Percentiles rank a stretch among this genome's conserved stretches.
These are phyloP conservation scores for Cadophora gregata DNA, from an alignment of 2,329 filamentous ascomycete genomes.

Conservation along the genomic window DNA sequence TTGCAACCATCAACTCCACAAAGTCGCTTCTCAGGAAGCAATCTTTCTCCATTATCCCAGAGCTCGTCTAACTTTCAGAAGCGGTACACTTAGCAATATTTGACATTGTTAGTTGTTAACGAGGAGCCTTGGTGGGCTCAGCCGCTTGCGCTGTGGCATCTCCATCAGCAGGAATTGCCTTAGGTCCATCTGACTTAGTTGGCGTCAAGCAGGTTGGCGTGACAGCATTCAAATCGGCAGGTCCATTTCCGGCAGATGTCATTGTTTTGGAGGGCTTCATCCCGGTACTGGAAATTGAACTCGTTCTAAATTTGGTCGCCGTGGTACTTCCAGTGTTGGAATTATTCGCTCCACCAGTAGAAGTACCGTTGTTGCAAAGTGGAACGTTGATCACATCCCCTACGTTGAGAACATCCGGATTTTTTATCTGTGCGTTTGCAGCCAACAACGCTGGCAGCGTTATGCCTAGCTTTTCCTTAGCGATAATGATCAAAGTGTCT, in stretches of 20 bases:
- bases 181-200: not conserved
- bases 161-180: not conserved
- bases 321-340: not conserved
- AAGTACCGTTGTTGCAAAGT: not conserved
- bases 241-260: not conserved
- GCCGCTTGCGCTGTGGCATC: not conserved
- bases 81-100: not conserved
- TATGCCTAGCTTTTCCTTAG: slow-evolving; percentile 31
- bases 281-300: not conserved
- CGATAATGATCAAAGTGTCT: slow-evolving; percentile 31
- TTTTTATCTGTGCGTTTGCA: slow-evolving; percentile 27
- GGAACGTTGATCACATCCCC: not conserved
- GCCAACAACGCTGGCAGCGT: slow-evolving; percentile 25
- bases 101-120: not conserved
- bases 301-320: not conserved
- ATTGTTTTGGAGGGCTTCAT: not conserved
- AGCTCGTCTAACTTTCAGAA: not conserved
- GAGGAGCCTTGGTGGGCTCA: not conserved
- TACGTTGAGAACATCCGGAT: not conserved
- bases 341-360: not conserved
- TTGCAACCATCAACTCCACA: not conserved
- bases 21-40: not conserved
- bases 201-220: not conserved
- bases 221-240: not conserved
- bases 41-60: not conserved